These are phyloP conservation scores for Daldinia caldariorum DNA, from an alignment of 495 filamentous ascomycete species.

Conservation along the genomic window DNA sequence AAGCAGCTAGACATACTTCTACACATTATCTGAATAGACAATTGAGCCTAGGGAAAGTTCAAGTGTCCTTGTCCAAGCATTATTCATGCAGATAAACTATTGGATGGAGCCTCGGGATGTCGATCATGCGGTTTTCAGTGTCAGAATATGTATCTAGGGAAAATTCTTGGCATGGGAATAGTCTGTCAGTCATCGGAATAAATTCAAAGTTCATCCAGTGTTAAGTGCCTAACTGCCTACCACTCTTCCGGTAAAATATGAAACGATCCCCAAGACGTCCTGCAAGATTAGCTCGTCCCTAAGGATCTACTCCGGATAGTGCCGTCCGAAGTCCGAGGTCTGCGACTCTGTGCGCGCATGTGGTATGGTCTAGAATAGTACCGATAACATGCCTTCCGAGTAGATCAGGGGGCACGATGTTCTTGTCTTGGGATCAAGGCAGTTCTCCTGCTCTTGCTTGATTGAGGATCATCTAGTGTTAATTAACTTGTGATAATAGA, in stretches of 20 bases:
- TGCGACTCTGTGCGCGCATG: conserved; percentile 6
- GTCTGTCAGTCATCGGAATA: conserved; percentile 8
- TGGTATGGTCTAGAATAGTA: conserved; percentile 6
- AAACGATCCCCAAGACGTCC: conserved; percentile 26
- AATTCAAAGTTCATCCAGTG: conserved; percentile 5
- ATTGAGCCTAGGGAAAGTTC: background rate
- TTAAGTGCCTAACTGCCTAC: background rate
- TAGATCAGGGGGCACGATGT: conserved; percentile 46
- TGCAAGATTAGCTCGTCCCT: conserved; percentile 28
- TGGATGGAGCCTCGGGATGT: conserved; percentile 32
- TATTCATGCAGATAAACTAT: conserved; percentile 1
- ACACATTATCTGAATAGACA: too few species aligned
- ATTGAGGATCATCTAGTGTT: background rate
- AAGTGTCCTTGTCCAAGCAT: background rate
- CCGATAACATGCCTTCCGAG: conserved; percentile 36
- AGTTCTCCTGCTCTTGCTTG: conserved; percentile 11
- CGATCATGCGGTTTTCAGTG: conserved; percentile 44
- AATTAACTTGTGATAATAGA: conserved; percentile 6
- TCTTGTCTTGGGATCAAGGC: conserved; percentile 12
- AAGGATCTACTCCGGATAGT: conserved; percentile 19
- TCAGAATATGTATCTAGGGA: conserved; percentile 23
- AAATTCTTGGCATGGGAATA: conserved; percentile 26
- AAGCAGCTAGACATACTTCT: too few species aligned
- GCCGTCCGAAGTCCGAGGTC: conserved; percentile 36
- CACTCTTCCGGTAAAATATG: conserved; percentile 7